Percentiles rank a stretch among this genome's conserved stretches.
These are phyloP conservation scores for Chalciporus piperatus DNA, from an alignment of 768 basidiomycete genomes.

Conservation along the genomic window DNA sequence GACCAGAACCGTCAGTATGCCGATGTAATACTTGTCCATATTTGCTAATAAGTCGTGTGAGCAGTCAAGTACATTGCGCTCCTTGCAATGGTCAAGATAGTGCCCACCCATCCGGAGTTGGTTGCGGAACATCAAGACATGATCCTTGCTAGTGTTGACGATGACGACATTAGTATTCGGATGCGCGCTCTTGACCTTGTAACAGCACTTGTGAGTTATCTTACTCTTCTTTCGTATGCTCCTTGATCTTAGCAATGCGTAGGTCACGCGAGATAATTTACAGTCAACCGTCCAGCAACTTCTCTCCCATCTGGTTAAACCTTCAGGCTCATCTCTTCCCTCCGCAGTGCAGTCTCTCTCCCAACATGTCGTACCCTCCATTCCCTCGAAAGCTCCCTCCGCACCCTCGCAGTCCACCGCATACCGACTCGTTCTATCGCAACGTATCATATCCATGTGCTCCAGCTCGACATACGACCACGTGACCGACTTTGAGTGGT, in stretches of 20 bases:
- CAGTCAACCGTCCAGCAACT: slow-evolving; percentile 90
- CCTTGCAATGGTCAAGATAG: slow-evolving; percentile 93
- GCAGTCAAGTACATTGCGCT: slow-evolving; percentile 98
- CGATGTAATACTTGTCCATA: slow-evolving; percentile 8
- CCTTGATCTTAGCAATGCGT: slow-evolving; percentile 1
- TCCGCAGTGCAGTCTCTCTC: slow-evolving; percentile 54
- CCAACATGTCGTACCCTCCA: slow-evolving; percentile 47
- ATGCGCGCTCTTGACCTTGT: slow-evolving; percentile 94
- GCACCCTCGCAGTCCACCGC: slow-evolving; percentile 72
- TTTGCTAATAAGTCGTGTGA: slow-evolving; percentile 19
- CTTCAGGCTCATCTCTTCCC: slow-evolving; percentile 49
- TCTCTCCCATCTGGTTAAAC: slow-evolving; percentile 76
- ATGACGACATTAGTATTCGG: slow-evolving; percentile 92
- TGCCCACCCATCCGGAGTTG: slow-evolving; percentile 85
- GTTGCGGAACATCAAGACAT: slow-evolving; percentile 90
- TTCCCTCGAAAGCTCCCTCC: slow-evolving; percentile 37
- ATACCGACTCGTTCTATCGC: slow-evolving; percentile 81
- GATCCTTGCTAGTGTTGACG: slow-evolving; percentile 85
- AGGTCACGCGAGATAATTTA: slow-evolving; percentile 83
- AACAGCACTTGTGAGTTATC: slow-evolving; percentile 75
- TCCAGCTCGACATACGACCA: slow-evolving; percentile 83
- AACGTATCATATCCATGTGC: slow-evolving; percentile 83
- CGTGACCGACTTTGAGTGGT: slow-evolving; percentile 95
- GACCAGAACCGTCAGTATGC: slow-evolving; percentile 88
- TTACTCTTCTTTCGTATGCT: not conserved